These are phyloP conservation scores for Fusarium multiceps DNA, from an alignment of 2,329 filamentous ascomycete species.

Conservation along the genomic window DNA sequence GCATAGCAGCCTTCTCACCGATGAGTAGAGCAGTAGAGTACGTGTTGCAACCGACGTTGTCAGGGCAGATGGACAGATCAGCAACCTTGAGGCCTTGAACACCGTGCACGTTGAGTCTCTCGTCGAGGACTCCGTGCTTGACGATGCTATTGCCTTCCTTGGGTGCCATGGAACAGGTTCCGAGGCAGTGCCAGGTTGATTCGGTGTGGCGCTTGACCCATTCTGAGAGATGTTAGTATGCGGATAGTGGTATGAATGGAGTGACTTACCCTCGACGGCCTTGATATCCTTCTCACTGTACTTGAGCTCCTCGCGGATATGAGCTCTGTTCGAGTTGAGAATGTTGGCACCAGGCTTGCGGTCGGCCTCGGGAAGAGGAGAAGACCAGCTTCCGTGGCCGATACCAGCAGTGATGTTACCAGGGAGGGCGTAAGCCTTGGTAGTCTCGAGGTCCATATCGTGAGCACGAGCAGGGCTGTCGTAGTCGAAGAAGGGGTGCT, in stretches of 20 bases:
- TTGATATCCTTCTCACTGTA: conserved; percentile 73
- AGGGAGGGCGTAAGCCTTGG: conserved; percentile 78
- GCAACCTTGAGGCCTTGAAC: conserved; percentile 82
- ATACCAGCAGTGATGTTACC: conserved; percentile 78
- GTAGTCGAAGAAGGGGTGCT: conserved; percentile 77
- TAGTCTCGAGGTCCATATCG: conserved; percentile 80
- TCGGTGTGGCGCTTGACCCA: conserved; percentile 78
- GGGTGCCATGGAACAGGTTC: conserved; percentile 82
- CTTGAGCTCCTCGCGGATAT: conserved; percentile 70
- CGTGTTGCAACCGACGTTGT: conserved; percentile 79
- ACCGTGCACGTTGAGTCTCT: conserved; percentile 81
- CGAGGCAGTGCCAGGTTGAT: conserved; percentile 65
- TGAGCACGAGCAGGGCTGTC: conserved; percentile 75
- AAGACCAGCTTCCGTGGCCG: conserved; percentile 78
- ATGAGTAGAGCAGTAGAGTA: conserved; percentile 53
- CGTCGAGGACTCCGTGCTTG: conserved; percentile 81
- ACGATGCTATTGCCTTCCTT: conserved; percentile 81
- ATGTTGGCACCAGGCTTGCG: conserved; percentile 56
- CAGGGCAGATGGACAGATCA: conserved; percentile 80
- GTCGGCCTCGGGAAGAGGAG: conserved; percentile 65
- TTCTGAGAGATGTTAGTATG: conserved; percentile 49
- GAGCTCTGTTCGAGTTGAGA: conserved; percentile 73
- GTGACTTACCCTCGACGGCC: conserved; percentile 67
- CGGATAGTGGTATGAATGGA: rapidly evolving
- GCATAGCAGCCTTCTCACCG: conserved; percentile 59